A percentile compares a stretch with the other conserved stretches of the same genome.
Evolutionary conservation across 2,329 filamentous ascomycete species (phyloP).

Genomic region (Aspergillus transmontanensis): DNA sequence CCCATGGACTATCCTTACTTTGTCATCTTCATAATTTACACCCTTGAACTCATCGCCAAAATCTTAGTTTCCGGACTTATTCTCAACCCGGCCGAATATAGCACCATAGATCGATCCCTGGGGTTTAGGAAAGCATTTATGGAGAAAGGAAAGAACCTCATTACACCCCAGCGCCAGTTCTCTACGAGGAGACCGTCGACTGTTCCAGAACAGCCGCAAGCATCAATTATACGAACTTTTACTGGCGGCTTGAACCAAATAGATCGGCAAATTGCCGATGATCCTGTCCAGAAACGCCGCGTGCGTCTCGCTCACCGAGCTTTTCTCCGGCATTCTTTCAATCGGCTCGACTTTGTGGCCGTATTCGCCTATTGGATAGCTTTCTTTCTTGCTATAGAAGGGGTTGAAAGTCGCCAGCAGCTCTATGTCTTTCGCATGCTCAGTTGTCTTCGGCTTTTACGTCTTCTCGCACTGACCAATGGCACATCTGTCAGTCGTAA

Average conservation of each 20-base stretch:
- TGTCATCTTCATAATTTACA: conserved; percentile 84
- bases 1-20: conserved; percentile 79
- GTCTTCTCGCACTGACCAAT: conserved; percentile 87
- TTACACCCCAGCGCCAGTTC: conserved; percentile 76
- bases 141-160: conserved; percentile 75
- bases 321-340: conserved; percentile 93
- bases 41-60: conserved; percentile 77
- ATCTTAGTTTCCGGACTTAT: conserved; percentile 93
- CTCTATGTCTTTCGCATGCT: conserved; percentile 95
- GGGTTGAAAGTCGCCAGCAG: conserved; percentile 69
- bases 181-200: conserved; percentile 59
- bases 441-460: conserved; percentile 88
- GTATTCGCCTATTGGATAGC: conserved; percentile 95
- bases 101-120: conserved; percentile 77
- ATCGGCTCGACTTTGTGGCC: conserved; percentile 90
- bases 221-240: conserved; percentile 73
- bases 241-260: conserved; percentile 72
- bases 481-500: conserved; percentile 74
- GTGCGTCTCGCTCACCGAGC: conserved; percentile 85
- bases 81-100: conserved; percentile 88
- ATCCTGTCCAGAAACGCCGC: conserved; percentile 77
- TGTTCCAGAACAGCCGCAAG: conserved; percentile 39
- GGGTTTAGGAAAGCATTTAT: conserved; percentile 73
- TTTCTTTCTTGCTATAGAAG: conserved; percentile 71
- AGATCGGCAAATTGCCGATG: conserved; percentile 57